Evolutionary conservation across 371 early-diverging fungal genomes (phyloP).

Genomic region (Mortierella polycephala): DNA sequence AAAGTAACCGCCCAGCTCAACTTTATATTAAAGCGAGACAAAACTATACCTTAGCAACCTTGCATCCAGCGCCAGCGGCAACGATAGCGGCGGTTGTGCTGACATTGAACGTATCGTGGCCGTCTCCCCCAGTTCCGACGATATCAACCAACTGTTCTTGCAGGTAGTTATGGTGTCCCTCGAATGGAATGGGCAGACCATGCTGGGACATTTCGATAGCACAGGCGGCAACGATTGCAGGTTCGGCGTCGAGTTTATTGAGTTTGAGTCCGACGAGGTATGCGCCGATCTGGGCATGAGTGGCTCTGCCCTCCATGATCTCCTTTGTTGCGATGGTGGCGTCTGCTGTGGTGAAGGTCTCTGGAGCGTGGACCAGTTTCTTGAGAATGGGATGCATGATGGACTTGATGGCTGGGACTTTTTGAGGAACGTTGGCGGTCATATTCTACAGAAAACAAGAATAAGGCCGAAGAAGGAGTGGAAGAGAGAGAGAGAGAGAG

Average conservation of each 20-base stretch:
- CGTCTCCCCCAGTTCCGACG: constrained; percentile 99
- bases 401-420: constrained; percentile 40
- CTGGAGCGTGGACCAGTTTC: constrained; percentile 69
- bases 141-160: constrained; percentile 81
- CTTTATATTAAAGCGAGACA: no score
- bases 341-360: constrained; percentile 72
- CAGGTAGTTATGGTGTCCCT: constrained; percentile 54
- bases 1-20: background rate
- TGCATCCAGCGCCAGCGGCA: constrained; percentile 93
- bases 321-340: constrained; percentile 72
- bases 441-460: background rate
- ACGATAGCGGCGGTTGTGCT: constrained; percentile 93
- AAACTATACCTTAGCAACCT: constrained; percentile 86
- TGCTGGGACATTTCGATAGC: constrained; percentile 73
- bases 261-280: constrained; percentile 83
- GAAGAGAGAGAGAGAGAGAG: background rate
- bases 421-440: constrained; percentile 17
- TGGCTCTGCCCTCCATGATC: constrained; percentile 82
- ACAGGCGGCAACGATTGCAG: constrained; percentile 84
- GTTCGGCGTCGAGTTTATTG: constrained; percentile 76
- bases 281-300: constrained; percentile 87
- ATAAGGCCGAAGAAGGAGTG: background rate
- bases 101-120: constrained; percentile 96
- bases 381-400: constrained; percentile 68
- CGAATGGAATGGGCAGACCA: constrained; percentile 66